Base-by-base conservation (phyloP, 2,329 filamentous ascomycete genomes). In the Aquanectria penicillioides region DNA sequence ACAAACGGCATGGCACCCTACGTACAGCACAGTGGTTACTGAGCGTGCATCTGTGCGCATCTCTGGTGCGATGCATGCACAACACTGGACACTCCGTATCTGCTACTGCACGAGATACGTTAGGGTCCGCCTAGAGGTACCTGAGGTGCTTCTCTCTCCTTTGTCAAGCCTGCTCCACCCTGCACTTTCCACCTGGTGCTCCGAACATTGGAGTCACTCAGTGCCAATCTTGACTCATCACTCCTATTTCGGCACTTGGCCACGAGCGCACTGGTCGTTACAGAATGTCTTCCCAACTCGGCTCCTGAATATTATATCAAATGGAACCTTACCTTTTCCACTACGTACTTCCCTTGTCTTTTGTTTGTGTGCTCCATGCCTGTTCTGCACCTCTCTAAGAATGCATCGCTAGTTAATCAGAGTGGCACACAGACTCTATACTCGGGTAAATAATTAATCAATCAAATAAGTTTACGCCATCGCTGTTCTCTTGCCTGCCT, bases 1-100 rank as follows among this genome's bases (percentile, higher is more conserved):
- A 18, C 28, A 46, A n/a, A 34, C 48, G 41, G 55, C 55, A 58
- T 48, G 48, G 28, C 48, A 58, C 55, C 55, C 48, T 58, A 40
- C 41, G 33, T 23, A 29, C 33, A 38, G 48, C 48, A 43, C n/a
- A 33, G 55, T 52, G 55, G 55, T 28, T 31, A 48, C 33, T 15
- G 17, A 23, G 22, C 5, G 31, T 53, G 38, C 40, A 36, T 28
- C 38, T 36, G 17, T 17, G 25, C 37, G 31, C 33, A 37, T 54
- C 28, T 25, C n/a, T 33, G 41, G 41, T 18, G 26, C 38, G 36
- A 38, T 54, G 50, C 50, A 54, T 54, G 50, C 40, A 46, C 50
- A 54, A 38, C 36, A 47, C 41, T 46, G 40, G 28, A n/a, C n/a
- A 37, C 22, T 50, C 33, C 47, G 23, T 50, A 38, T 28, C 25